These are phyloP conservation scores for Petunia hybrid DNA, from an alignment of 305 asterid genomes.

Conservation along the genomic window DNA sequence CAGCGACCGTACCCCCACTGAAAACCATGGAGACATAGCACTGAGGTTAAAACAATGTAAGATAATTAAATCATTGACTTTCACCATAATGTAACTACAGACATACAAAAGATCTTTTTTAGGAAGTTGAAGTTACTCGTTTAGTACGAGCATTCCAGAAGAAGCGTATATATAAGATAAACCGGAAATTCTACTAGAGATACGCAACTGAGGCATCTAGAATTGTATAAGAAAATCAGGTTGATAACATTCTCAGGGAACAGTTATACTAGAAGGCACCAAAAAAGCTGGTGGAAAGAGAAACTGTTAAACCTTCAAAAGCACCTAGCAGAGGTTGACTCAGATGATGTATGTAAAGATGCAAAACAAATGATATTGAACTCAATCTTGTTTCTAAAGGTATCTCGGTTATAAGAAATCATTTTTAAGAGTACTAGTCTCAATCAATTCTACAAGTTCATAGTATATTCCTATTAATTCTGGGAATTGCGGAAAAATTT, in stretches of 20 bases:
- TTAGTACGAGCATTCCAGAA: neutral
- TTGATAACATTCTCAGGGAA: neutral
- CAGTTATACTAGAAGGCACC: neutral
- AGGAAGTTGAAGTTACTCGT: slow-evolving; percentile 17
- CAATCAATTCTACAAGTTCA: neutral
- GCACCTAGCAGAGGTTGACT: neutral
- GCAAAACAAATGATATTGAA: neutral
- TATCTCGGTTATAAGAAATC: slow-evolving; percentile 1
- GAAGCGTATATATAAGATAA: neutral
- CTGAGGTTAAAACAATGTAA: slow-evolving; percentile 15
- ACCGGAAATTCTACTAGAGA: neutral
- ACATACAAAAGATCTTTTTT: neutral
- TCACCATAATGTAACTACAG: slow-evolving; percentile 15
- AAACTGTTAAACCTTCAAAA: neutral
- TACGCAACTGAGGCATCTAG: slow-evolving; percentile 17
- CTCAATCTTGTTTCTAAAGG: neutral
- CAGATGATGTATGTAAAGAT: slow-evolving; percentile 16
- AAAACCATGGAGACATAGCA: slow-evolving; percentile 37
- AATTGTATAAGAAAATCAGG: neutral
- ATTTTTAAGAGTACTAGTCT: neutral
- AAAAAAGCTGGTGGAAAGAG: slow-evolving; percentile 8
- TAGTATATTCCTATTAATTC: neutral
- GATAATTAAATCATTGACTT: slow-evolving; percentile 10
- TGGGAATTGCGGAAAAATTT: neutral
- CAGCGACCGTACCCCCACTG: slow-evolving; percentile 99